Evolutionary conservation across 805 yeast species (phyloP).

Genomic region (Cyberlindnera amylophila): DNA sequence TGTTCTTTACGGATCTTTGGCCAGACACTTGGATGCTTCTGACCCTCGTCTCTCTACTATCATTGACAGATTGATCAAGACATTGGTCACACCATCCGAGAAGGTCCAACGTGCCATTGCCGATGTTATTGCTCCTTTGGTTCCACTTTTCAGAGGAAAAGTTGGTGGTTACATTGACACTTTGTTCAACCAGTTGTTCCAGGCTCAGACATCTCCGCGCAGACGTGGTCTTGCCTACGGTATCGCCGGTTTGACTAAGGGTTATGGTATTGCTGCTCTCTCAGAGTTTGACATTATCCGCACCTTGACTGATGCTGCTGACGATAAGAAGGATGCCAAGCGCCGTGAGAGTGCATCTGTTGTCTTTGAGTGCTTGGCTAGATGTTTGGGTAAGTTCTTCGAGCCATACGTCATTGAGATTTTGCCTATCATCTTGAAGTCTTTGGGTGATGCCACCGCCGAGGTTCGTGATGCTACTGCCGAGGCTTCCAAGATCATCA

Average conservation of each 20-base stretch:
- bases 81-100: slow-evolving; percentile 85
- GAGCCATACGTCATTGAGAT: slow-evolving; percentile 94
- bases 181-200: slow-evolving; percentile 58
- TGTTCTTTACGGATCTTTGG: slow-evolving; percentile 86
- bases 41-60: slow-evolving; percentile 67
- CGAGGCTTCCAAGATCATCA: slow-evolving; percentile 78
- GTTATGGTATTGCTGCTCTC: slow-evolving; percentile 78
- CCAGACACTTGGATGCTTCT: slow-evolving; percentile 66
- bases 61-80: slow-evolving; percentile 63
- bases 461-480: slow-evolving; percentile 91
- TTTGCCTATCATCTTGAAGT: slow-evolving; percentile 73
- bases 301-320: slow-evolving; percentile 74
- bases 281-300: slow-evolving; percentile 76
- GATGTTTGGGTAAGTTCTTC: slow-evolving; percentile 67
- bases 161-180: slow-evolving; percentile 53
- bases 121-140: slow-evolving; percentile 81
- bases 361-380: slow-evolving; percentile 81
- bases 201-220: slow-evolving; percentile 39
- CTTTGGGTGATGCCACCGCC: slow-evolving; percentile 78
- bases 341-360: slow-evolving; percentile 86
- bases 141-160: slow-evolving; percentile 47
- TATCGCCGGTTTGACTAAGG: slow-evolving; percentile 88
- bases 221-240: slow-evolving; percentile 97
- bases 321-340: slow-evolving; percentile 71
- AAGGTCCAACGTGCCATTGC: slow-evolving; percentile 87